Base-by-base conservation (phyloP, 2,329 filamentous ascomycete species). In the Verticillium isaacii region DNA sequence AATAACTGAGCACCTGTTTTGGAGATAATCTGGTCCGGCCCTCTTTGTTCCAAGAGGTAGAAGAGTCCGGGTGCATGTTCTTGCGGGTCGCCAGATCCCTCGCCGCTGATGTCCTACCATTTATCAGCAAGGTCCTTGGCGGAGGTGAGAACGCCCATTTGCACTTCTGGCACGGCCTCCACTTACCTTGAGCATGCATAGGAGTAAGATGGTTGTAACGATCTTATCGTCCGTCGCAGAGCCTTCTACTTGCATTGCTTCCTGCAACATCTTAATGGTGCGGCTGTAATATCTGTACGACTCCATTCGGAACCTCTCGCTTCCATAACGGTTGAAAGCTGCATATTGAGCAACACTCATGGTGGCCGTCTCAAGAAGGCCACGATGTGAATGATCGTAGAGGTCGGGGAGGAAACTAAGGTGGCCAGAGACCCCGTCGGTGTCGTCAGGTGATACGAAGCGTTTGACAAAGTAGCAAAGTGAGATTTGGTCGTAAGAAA, bases 311-410 rank as follows among this genome's bases (percentile, higher is more conserved):
- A 75, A 67, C 29, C 68, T 66, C 0, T 70, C 65, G 5, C 68
- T 67, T 0, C 73, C 71, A 32, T 73, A 67, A 17, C 71, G 68
- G 60, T 75, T 75, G 54, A 72, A 75, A 0, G 72, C 70, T 5
- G 73, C 72, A 64, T 74, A 68, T 52, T 74, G 69, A 5, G 73
- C 71, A 3, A 74, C 73, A n/a, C 70, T 73, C 56, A 72, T 59
- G 0, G 72, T 74, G 9, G 73, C 72, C 2, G 65, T 65, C 36
- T 73, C 71, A 14, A 75, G 66, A 2, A 74, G 45, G 0, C 73
- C 71, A 57, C 64, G 56, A 12, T 68, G 64, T 60, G 68, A 32
- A 4, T 68, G 61, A 50, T 74, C 62, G 54, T 69, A 73, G 5
- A 75, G 62, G 23, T 60, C 58, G 1, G 72, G 72, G 3, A 75